Conservation (phyloP, 2,329 filamentous ascomycete genomes). For the Neonectria coccinea region DNA sequence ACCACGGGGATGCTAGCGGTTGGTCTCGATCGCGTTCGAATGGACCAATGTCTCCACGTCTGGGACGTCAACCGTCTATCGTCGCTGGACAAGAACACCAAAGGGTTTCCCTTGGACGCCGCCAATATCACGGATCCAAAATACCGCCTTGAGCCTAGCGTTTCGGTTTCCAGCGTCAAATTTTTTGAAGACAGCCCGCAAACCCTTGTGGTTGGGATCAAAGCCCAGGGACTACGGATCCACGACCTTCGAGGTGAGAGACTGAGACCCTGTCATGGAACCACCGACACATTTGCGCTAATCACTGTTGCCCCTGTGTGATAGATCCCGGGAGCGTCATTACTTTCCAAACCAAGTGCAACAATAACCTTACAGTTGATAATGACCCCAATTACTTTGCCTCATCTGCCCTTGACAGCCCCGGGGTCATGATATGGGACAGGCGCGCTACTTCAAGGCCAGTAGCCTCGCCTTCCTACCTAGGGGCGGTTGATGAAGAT, state of each 20-base stretch:
- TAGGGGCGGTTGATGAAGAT: conserved; percentile 70
- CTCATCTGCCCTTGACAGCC: conserved; percentile 80
- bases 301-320: neutral
- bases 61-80: conserved; percentile 79
- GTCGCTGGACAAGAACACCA: conserved; percentile 58
- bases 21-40: conserved; percentile 82
- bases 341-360: conserved; percentile 74
- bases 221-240: conserved; percentile 78
- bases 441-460: conserved; percentile 70
- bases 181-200: conserved; percentile 84
- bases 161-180: conserved; percentile 84
- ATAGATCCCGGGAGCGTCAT: conserved; percentile 63
- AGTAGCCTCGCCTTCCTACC: conserved; percentile 65
- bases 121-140: conserved; percentile 67
- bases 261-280: conserved; percentile 20
- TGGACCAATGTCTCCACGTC: conserved; percentile 84
- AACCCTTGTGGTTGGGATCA: conserved; percentile 80
- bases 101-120: conserved; percentile 63
- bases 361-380: conserved; percentile 81
- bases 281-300: neutral
- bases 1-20: conserved; percentile 78
- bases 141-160: conserved; percentile 71
- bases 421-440: conserved; percentile 83
- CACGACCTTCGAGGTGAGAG: conserved; percentile 80
- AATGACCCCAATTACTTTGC: conserved; percentile 89